phyloP scores from a whole-genome alignment of 129 eudicot genomes.

The Heracleum sosnowskyi region DNA sequence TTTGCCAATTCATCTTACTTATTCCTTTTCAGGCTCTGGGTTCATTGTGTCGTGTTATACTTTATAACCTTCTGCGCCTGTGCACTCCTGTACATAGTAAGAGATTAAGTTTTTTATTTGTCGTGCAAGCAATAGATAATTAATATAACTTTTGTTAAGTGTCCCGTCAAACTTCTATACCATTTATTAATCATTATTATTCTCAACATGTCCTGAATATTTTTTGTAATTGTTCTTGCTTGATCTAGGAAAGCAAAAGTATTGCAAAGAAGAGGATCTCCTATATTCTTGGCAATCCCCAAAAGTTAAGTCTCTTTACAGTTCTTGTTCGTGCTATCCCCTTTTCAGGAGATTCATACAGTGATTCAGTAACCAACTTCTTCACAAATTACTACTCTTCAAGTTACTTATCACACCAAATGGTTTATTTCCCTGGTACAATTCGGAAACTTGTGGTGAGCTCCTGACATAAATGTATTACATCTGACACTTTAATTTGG shows the following conservation, averaged over 20 bases:
- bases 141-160: not conserved
- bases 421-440: conserved; percentile 73
- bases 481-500: not conserved
- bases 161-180: not conserved
- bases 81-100: conserved; percentile 79
- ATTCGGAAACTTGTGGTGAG: conserved; percentile 78
- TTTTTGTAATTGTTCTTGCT: not conserved
- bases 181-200: not conserved
- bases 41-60: conserved; percentile 70
- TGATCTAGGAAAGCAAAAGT: conserved; percentile 56
- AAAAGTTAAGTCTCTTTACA: conserved; percentile 64
- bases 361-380: conserved; percentile 46
- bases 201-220: not conserved
- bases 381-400: conserved; percentile 56
- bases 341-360: conserved; percentile 59
- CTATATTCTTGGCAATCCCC: conserved; percentile 41
- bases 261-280: conserved; percentile 64
- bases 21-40: conserved; percentile 67
- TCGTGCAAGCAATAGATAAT: not conserved
- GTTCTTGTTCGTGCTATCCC: conserved; percentile 95
- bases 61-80: conserved; percentile 57
- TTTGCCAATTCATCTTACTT: not conserved
- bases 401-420: conserved; percentile 80
- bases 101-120: conserved; percentile 13
- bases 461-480: not conserved